Percentiles rank a stretch among this genome's conserved stretches.
Conservation (phyloP, 1,139 yeast genomes). For the Lizanozyma gosingica region DNA sequence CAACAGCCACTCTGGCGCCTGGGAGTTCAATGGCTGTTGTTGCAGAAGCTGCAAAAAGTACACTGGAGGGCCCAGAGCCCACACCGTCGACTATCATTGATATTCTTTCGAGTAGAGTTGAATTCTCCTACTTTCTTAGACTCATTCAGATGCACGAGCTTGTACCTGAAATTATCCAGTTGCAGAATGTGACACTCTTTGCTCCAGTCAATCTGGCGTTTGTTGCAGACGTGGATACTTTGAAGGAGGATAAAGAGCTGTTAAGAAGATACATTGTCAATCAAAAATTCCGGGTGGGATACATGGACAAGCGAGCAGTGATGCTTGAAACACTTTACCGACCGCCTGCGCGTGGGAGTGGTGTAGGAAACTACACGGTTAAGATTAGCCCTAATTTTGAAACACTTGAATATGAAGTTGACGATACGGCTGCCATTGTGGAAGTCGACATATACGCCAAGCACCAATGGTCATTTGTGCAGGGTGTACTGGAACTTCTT, state of each 20-base stretch:
- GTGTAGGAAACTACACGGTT: slow-evolving; percentile 17
- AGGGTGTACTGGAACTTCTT: slow-evolving; percentile 53
- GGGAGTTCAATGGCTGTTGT: too few species aligned
- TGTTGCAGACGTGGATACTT: slow-evolving; percentile 18
- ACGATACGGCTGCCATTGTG: slow-evolving; percentile 43
- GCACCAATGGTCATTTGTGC: slow-evolving; percentile 64
- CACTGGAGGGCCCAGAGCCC: not conserved
- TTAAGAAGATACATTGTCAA: slow-evolving; percentile 24
- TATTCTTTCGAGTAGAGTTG: slow-evolving; percentile 60
- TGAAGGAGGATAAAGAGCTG: slow-evolving; percentile 16
- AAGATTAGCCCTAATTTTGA: slow-evolving; percentile 22
- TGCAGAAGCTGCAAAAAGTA: too few species aligned
- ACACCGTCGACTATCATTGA: slow-evolving; percentile 58
- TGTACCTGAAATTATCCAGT: slow-evolving; percentile 56
- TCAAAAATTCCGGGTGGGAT: slow-evolving; percentile 28
- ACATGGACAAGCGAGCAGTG: slow-evolving; percentile 18
- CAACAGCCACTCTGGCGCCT: too few species aligned
- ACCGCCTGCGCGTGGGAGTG: slow-evolving; percentile 4
- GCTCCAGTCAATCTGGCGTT: slow-evolving; percentile 90
- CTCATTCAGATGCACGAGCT: slow-evolving; percentile 59
- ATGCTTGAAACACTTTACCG: slow-evolving; percentile 24
- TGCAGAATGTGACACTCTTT: slow-evolving; percentile 62
- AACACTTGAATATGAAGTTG: slow-evolving; percentile 31
- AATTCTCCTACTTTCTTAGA: slow-evolving; percentile 63
- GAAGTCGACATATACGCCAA: slow-evolving; percentile 60